Evolutionary conservation across 306 rosid species (phyloP).

Genomic region (Herpetospermum pedunculosum): DNA sequence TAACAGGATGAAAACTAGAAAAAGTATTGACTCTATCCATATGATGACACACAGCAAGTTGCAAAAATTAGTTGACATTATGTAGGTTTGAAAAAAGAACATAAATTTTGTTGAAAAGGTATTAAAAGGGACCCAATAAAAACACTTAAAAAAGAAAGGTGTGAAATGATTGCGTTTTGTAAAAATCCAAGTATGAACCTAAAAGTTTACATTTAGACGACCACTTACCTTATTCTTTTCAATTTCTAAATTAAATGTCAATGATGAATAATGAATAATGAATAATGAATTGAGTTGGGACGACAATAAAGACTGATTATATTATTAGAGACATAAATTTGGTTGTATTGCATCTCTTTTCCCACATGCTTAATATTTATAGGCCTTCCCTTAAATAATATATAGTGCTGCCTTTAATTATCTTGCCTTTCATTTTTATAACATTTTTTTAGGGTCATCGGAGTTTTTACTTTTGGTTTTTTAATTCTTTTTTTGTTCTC

Average conservation of each 20-base stretch:
- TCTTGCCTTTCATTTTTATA: not conserved
- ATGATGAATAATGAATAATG: too few species aligned
- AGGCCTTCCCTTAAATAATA: not conserved
- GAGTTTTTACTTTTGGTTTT: not conserved
- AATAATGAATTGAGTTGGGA: too few species aligned
- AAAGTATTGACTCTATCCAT: not conserved
- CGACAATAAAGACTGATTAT: not conserved
- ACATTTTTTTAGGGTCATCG: not conserved
- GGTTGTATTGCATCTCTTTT: not conserved
- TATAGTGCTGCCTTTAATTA: not conserved
- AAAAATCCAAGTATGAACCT: not conserved
- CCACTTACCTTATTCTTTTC: not conserved
- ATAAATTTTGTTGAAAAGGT: not conserved
- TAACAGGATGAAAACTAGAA: not conserved
- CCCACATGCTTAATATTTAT: not conserved
- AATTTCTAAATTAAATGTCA: not conserved
- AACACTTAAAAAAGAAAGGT: not conserved
- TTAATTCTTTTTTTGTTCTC: not conserved
- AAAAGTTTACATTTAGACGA: not conserved
- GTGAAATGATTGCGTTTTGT: not conserved
- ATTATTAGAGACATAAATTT: not conserved
- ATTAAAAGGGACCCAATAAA: not conserved
- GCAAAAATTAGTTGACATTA: not conserved
- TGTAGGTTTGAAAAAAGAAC: not conserved
- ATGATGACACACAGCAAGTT: not conserved